Evolutionary conservation across 2,329 filamentous ascomycete genomes (phyloP), one percentile per base, ranked within the genome.

Genomic region (Grosmannia clavigera): DNA sequence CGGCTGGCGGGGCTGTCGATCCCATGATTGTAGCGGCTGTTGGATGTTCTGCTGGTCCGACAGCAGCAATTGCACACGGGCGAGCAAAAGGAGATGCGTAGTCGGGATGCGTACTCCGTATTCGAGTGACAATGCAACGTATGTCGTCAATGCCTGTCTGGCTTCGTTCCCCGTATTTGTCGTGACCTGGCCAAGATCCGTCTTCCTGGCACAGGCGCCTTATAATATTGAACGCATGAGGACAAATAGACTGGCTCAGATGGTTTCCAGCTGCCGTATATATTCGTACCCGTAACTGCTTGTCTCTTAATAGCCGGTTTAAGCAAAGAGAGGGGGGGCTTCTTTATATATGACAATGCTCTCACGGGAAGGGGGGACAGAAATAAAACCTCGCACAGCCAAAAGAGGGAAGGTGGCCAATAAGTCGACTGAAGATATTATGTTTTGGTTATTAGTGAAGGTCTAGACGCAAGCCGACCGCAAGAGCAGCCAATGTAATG

Each of bases 261-360:
- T 25, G 22, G 11, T 25, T 27, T 14, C 9, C 11, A 3, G 48
- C 3, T 51, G 27, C 6, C 12, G 29, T 53, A 14, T 14, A 53
- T 31, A 53, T 9, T 35, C 33, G 33, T 35, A 11, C 5, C 33
- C 33, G 33, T 35, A 2, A 25, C 22, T 27, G 25, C 9, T 29
- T 3, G 29, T 12, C 50, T 3, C 27, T 6, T 11, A 7, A 11
- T 27, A 4, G 27, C 50, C 12, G 50, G 25, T 25, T 27, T 14
- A 52, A 14, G 16, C 4, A 38, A 35, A 9, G 33, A 55, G 35
- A 55, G 16, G 52, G 25, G 27, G 29, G 52, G 35, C 4, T 5
- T 5, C 2, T 48, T 51, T 57, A 57, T 61, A 60, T 57, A 61
- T 57, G 56, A 60, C 57, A 60, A 63, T 63, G 61, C 57, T 29